These are phyloP conservation scores for Pontederia crassipes DNA, from an alignment of 176 grass and related monocot genomes.

Conservation along the genomic window DNA sequence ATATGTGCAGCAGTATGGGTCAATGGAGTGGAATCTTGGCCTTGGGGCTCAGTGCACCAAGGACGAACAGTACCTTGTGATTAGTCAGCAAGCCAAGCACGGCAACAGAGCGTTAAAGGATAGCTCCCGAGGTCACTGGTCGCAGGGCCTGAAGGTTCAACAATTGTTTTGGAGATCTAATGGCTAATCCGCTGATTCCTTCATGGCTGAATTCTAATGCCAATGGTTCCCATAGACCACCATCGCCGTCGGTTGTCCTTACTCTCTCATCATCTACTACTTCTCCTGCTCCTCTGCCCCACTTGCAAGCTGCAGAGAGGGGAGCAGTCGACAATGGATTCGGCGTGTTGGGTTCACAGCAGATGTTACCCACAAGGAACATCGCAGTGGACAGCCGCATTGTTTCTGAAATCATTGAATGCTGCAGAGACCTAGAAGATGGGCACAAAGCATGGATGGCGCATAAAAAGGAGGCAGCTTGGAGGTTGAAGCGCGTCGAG, in stretches of 20 bases:
- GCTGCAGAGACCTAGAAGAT: conserved; percentile 68
- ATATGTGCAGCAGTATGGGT: conserved; percentile 84
- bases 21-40: conserved; percentile 68
- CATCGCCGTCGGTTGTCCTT: conserved; percentile 37
- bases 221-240: conserved; percentile 16
- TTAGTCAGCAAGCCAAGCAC: conserved; percentile 83
- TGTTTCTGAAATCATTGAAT: conserved; percentile 48
- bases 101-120: conserved; percentile 94
- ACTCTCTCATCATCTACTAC: conserved; percentile 23
- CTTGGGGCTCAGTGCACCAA: conserved; percentile 65
- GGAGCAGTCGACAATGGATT: not conserved
- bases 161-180: conserved; percentile 96
- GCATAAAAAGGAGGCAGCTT: conserved; percentile 75
- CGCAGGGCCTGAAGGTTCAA: conserved; percentile 67
- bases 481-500: conserved; percentile 82
- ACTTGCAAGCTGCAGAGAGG: not conserved
- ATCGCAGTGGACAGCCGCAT: not conserved
- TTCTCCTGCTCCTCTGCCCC: conserved; percentile 5
- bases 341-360: conserved; percentile 7
- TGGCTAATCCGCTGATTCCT: conserved; percentile 67
- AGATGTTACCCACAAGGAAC: not conserved
- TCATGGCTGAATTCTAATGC: conserved; percentile 56
- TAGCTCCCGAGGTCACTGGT: conserved; percentile 59
- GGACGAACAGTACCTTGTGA: conserved; percentile 81
- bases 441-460: conserved; percentile 72